Percentiles rank a stretch among this genome's conserved stretches.
phyloP scores from a whole-genome alignment of 1,139 yeast genomes.

The Pichia sp. region DNA sequence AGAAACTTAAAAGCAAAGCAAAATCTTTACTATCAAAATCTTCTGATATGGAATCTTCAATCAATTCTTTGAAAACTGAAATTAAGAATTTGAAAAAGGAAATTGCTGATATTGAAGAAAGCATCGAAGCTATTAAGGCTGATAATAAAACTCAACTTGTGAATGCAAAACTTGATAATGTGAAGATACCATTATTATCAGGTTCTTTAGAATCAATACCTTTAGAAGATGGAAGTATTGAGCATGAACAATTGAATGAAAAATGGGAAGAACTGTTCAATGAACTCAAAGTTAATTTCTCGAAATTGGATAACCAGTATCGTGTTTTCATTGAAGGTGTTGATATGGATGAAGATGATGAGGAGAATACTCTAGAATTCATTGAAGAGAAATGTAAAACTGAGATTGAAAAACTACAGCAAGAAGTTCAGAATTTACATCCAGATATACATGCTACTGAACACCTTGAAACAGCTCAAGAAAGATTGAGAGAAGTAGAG shows the following conservation, averaged over 20 bases:
- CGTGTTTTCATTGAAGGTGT: slow-evolving; percentile 6
- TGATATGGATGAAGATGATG: slow-evolving; percentile 14
- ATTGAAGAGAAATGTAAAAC: slow-evolving; percentile 34
- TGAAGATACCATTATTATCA: slow-evolving; percentile 54
- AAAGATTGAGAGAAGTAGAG: slow-evolving; percentile 53
- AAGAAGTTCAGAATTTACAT: slow-evolving; percentile 54
- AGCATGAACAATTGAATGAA: slow-evolving; percentile 10
- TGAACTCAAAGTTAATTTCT: slow-evolving; percentile 37
- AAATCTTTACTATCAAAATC: slow-evolving; percentile 20
- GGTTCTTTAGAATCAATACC: slow-evolving; percentile 52
- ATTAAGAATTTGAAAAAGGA: slow-evolving; percentile 30
- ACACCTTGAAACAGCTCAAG: slow-evolving; percentile 63
- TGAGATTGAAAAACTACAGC: slow-evolving; percentile 50
- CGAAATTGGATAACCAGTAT: slow-evolving; percentile 6
- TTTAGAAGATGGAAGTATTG: slow-evolving; percentile 37
- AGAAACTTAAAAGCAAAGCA: slow-evolving; percentile 24
- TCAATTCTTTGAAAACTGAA: slow-evolving; percentile 35
- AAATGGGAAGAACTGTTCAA: slow-evolving; percentile 11
- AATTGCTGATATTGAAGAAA: slow-evolving; percentile 41
- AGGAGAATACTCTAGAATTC: slow-evolving; percentile 27
- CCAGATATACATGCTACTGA: slow-evolving; percentile 81
- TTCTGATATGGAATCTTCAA: slow-evolving; percentile 26
- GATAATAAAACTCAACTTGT: slow-evolving; percentile 58
- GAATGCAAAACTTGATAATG: slow-evolving; percentile 68
- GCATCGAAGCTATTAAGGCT: slow-evolving; percentile 45